Percentiles rank a stretch among this genome's conserved stretches.
phyloP scores from a whole-genome alignment of 371 early-diverging fungal species.

The Mucor lusitanicus region DNA sequence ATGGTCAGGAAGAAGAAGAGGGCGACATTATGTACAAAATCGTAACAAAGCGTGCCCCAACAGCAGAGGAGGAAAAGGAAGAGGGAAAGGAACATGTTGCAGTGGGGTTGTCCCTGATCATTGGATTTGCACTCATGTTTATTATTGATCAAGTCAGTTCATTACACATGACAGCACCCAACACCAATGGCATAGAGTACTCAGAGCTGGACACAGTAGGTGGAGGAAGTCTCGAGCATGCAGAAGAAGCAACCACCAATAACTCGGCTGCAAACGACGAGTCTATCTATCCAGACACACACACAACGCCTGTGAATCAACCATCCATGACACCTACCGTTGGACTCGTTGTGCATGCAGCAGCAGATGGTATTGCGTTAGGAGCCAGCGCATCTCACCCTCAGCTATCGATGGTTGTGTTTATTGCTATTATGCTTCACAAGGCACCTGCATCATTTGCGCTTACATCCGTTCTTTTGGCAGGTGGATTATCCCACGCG shows the following conservation, averaged over 20 bases:
- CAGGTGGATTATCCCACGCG: conserved; percentile 66
- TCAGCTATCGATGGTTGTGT: conserved; percentile 82
- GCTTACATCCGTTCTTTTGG: conserved; percentile 79
- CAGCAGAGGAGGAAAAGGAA: not conserved
- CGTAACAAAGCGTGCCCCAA: not conserved
- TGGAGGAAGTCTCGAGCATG: not conserved
- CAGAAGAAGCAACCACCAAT: not conserved
- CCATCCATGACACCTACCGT: conserved; percentile 59
- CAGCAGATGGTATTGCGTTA: conserved; percentile 94
- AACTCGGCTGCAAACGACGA: not conserved
- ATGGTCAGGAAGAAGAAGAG: not conserved
- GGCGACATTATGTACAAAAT: not conserved
- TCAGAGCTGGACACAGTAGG: conserved; percentile 16
- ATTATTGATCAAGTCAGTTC: conserved; percentile 77
- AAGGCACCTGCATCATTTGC: conserved; percentile 96
- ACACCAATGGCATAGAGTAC: not conserved
- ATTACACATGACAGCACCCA: conserved; percentile 47
- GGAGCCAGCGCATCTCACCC: conserved; percentile 77
- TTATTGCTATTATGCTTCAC: conserved; percentile 95
- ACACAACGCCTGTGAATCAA: not conserved
- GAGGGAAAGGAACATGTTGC: conserved; percentile 49
- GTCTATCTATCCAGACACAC: not conserved
- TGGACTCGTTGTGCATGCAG: conserved; percentile 91
- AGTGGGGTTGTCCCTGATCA: conserved; percentile 76
- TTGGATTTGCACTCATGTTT: conserved; percentile 93